Conservation (phyloP, 768 basidiomycete genomes). For the Coprinopsis cinerea region DNA sequence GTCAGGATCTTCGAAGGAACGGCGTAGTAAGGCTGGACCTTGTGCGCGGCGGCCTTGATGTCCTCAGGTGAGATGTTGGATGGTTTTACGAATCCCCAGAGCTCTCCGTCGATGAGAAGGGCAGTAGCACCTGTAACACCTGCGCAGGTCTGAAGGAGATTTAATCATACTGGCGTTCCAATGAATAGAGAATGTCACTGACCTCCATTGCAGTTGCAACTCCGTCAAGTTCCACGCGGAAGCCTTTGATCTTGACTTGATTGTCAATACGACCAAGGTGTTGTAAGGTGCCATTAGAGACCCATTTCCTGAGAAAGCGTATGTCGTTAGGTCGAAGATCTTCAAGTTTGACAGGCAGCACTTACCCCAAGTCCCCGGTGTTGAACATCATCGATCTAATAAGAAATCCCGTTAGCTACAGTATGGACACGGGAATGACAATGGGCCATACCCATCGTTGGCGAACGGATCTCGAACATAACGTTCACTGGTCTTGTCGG, state of each 20-base stretch:
- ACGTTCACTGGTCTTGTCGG: constrained; percentile 47
- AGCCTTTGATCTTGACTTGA: constrained; percentile 63
- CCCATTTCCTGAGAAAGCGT: constrained; percentile 35
- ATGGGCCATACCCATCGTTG: constrained; percentile 35
- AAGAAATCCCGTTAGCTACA: neutral
- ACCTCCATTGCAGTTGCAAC: constrained; percentile 58
- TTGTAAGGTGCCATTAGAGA: constrained; percentile 45
- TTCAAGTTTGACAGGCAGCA: neutral
- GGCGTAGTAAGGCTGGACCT: constrained; percentile 55
- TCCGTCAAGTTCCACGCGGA: constrained; percentile 60
- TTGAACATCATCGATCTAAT: constrained; percentile 50
- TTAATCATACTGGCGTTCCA: neutral
- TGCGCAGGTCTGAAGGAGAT: constrained; percentile 28
- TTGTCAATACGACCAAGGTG: constrained; percentile 57
- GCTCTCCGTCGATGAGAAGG: constrained; percentile 42
- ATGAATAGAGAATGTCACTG: constrained; percentile 4
- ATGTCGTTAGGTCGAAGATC: neutral
- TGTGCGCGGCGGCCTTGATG: constrained; percentile 40
- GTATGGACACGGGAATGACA: neutral
- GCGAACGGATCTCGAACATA: constrained; percentile 47
- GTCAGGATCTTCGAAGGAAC: constrained; percentile 42
- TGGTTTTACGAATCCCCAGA: constrained; percentile 54
- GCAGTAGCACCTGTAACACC: constrained; percentile 43
- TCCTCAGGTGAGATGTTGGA: constrained; percentile 26
- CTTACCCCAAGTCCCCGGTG: constrained; percentile 51